A percentile compares a stretch with the other conserved stretches of the same genome.
Evolutionary conservation across 1,139 yeast species (phyloP).

Genomic region (Yamadazyma epiphylla): DNA sequence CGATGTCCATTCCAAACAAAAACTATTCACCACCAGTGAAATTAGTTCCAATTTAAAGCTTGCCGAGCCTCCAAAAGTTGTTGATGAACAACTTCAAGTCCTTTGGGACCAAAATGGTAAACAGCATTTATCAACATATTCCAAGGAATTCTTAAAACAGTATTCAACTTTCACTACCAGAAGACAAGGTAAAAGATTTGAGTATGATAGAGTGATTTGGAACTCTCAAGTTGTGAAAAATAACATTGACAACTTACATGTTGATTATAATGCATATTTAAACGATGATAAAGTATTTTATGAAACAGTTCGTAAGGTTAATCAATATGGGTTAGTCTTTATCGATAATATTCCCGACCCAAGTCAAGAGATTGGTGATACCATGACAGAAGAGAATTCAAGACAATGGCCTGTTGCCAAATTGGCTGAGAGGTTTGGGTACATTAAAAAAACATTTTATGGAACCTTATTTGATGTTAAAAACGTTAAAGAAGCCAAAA

Average conservation of each 20-base stretch:
- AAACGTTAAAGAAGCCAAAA: slow-evolving; percentile 57
- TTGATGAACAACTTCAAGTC: slow-evolving; percentile 35
- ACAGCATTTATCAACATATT: slow-evolving; percentile 30
- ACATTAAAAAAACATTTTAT: slow-evolving; percentile 68
- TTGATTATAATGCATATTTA: slow-evolving; percentile 44
- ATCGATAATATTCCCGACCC: slow-evolving; percentile 50
- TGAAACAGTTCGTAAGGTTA: slow-evolving; percentile 43
- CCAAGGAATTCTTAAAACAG: slow-evolving; percentile 43
- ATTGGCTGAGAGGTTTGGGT: slow-evolving; percentile 64
- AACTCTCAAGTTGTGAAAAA: slow-evolving; percentile 16
- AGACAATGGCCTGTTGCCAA: slow-evolving; percentile 37
- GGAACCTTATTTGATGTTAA: slow-evolving; percentile 73
- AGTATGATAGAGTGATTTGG: slow-evolving; percentile 41
- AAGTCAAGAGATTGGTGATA: slow-evolving; percentile 8
- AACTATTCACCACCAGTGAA: slow-evolving; percentile 61
- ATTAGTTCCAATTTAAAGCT: slow-evolving; percentile 24
- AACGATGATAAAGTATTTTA: slow-evolving; percentile 30
- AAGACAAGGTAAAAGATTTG: slow-evolving; percentile 28
- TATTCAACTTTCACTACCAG: slow-evolving; percentile 36
- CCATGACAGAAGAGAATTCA: slow-evolving; percentile 27
- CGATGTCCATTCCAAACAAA: slow-evolving; percentile 58
- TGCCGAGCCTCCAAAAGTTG: slow-evolving; percentile 22
- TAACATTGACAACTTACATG: slow-evolving; percentile 18
- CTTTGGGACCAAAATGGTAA: slow-evolving; percentile 52
- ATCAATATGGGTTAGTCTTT: slow-evolving; percentile 57